Evolutionary conservation across 2,329 filamentous ascomycete species (phyloP), one percentile per base, ranked within the genome.

Genomic region (Basipetospora chlamydospora): DNA sequence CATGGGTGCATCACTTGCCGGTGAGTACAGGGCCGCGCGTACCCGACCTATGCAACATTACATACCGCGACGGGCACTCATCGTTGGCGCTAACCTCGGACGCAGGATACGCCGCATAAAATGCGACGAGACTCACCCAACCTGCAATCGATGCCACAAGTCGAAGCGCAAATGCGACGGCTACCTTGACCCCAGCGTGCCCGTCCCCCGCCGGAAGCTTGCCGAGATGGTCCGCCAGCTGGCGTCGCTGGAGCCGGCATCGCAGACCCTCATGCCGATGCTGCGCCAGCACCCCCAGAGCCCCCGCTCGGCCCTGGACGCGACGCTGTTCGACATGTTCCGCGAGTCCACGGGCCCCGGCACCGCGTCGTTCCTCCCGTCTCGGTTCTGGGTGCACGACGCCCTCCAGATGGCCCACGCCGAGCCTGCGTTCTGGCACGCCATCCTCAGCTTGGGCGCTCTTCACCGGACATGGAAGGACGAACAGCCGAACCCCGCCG

Each of bases 81-180:
- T 6, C 11, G 11, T 21, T 4, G 36, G 39, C 41, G 32, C 28
- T 31, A 1, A 16, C 8, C 21, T 13, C 9, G 26, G 23, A 6
- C 9, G 16, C 37, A 71, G 67, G 50, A 60, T 67, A 22, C 64
- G 68, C 35, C 66, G 67, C 39, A 62, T 73, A 37, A 73, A 73
- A 48, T 74, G 69, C 47, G 68, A 71, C 42, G 69, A 73, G 50
- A 53, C 50, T 13, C 70, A 66, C 39, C 69, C 69, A 2, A 54
- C 50, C 26, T 75, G 70, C 43, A 50, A 60, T 25, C 62, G 66
- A 39, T 74, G 70, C 45, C 60, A 59, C 23, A 66, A 63, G 39
- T 72, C 69, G 3, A 67, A 70, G 10, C 60, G 70, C 36, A 63
- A 59, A 43, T 74, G 70, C 46, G 70, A 74, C 46, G 70, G 70